Evolutionary conservation across 2,329 filamentous ascomycete genomes (phyloP).

Genomic region (Leptographium galeiforme): DNA sequence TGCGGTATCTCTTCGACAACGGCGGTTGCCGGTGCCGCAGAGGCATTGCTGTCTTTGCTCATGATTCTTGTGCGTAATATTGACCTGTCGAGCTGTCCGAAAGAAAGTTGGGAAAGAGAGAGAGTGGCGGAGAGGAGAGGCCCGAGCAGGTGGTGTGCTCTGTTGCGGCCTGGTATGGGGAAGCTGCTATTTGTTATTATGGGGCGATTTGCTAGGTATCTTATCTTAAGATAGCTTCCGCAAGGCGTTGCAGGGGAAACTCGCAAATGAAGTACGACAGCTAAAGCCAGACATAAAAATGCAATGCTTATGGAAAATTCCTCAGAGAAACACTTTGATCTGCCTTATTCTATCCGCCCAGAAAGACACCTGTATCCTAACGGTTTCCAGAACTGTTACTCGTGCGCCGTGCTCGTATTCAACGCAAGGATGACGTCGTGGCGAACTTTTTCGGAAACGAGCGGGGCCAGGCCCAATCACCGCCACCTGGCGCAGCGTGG

Average conservation of each 20-base stretch:
- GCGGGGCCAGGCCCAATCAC: neutral
- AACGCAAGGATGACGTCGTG: conserved; percentile 10
- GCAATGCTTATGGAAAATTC: neutral
- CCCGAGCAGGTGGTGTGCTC: neutral
- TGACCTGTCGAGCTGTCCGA: neutral
- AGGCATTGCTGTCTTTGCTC: neutral
- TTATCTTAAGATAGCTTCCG: neutral
- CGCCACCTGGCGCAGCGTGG: neutral
- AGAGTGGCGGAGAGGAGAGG: neutral
- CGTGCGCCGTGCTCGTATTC: neutral
- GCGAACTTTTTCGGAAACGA: conserved; percentile 4
- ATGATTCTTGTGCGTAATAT: neutral
- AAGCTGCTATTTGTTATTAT: neutral
- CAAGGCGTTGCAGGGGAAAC: neutral
- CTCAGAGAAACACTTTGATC: too few relatives aligned
- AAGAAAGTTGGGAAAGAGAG: neutral
- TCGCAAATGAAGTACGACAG: too few relatives aligned
- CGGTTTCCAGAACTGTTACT: neutral
- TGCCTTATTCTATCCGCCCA: too few relatives aligned
- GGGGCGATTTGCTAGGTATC: neutral
- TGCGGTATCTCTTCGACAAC: conserved; percentile 7
- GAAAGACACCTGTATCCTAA: neutral
- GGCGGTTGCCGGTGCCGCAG: neutral
- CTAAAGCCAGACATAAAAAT: neutral
- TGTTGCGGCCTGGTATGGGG: neutral